Evolutionary conservation across 352 stramenopile genomes (phyloP).

Genomic region (Globisporangium recalcitrans): DNA sequence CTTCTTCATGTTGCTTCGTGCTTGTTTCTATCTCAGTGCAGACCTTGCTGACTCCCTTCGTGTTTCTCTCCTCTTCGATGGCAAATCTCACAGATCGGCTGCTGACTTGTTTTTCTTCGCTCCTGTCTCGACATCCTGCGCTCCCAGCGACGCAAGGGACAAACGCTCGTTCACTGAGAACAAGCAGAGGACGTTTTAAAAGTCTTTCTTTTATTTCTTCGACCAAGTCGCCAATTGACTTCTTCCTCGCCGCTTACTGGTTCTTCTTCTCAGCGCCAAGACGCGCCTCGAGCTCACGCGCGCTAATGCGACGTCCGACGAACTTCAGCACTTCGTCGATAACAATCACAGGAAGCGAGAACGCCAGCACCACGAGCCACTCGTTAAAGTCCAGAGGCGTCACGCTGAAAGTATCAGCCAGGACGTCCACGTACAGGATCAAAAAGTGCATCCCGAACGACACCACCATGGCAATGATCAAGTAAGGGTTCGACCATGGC

Average conservation of each 20-base stretch:
- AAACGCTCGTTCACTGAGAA: neutral
- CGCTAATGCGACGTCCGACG: conserved; percentile 77
- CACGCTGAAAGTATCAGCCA: conserved; percentile 92
- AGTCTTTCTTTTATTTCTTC: conserved; percentile 8
- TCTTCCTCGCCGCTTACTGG: conserved; percentile 26
- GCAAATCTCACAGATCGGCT: neutral
- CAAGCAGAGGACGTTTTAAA: neutral
- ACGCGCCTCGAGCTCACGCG: conserved; percentile 62
- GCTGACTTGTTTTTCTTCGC: neutral
- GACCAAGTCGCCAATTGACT: neutral
- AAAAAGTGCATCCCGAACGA: conserved; percentile 93
- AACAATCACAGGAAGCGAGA: conserved; percentile 91
- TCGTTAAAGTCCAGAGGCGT: conserved; percentile 89
- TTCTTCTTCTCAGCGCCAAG: conserved; percentile 47
- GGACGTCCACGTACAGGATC: conserved; percentile 92
- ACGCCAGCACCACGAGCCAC: conserved; percentile 89
- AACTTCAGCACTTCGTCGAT: conserved; percentile 95
- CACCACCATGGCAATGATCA: conserved; percentile 90
- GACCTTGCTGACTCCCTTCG: too few relatives aligned
- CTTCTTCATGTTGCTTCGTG: neutral
- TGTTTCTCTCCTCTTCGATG: neutral
- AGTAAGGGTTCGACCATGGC: conserved; percentile 92
- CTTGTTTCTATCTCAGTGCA: neutral
- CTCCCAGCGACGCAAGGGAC: conserved; percentile 5
- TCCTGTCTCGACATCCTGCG: neutral